Percentiles rank a stretch among this genome's conserved stretches.
These are phyloP conservation scores for Colletotrichum kahawae DNA, from an alignment of 2,329 filamentous ascomycete species.

Conservation along the genomic window DNA sequence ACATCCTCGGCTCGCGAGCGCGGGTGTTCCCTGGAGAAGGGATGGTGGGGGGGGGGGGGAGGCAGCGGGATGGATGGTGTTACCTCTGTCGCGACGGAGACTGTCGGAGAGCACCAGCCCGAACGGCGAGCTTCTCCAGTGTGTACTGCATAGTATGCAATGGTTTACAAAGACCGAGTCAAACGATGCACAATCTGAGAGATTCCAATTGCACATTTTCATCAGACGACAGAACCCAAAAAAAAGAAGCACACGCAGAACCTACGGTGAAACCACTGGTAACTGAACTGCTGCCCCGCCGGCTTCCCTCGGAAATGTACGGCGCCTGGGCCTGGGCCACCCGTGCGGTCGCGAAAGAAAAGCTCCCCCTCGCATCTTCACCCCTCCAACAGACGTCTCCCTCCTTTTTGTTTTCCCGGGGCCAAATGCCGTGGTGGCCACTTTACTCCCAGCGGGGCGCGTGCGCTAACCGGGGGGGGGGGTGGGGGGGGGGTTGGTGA, in stretches of 20 bases:
- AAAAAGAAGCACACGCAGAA: not conserved
- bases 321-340: not conserved
- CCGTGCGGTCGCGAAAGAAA: not conserved
- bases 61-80: not conserved
- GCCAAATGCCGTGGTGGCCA: not conserved
- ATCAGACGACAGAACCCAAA: not conserved
- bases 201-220: not conserved
- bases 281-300: not conserved
- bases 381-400: not conserved
- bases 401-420: constrained; percentile 8
- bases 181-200: not conserved
- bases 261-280: not conserved
- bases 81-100: not conserved
- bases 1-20: not conserved
- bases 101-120: not conserved
- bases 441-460: not conserved
- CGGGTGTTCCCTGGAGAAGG: not conserved
- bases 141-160: not conserved
- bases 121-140: not conserved
- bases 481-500: not conserved
- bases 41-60: not conserved
- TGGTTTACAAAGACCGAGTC: not conserved
- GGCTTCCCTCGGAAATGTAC: not conserved
- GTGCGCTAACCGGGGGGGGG: not conserved
- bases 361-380: not conserved